phyloP scores from a whole-genome alignment of 768 basidiomycete species.

The Coprinopsis cinerea region DNA sequence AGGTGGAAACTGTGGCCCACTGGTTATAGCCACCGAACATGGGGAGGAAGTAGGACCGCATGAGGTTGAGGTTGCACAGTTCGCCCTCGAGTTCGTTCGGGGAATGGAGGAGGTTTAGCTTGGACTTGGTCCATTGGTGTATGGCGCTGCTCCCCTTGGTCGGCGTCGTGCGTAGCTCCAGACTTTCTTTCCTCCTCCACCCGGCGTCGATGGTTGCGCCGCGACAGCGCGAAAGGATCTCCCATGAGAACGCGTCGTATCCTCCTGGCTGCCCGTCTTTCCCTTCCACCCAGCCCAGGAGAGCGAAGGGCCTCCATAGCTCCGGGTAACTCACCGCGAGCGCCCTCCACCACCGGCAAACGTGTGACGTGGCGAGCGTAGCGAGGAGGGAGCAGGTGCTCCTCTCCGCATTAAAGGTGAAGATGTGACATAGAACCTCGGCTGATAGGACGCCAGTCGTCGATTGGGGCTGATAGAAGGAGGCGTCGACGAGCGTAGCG shows the following conservation, averaged over 20 bases:
- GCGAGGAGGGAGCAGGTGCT: not conserved
- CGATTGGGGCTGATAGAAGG: not conserved
- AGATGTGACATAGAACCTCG: not conserved
- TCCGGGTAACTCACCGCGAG: not conserved
- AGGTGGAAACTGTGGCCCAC: not conserved
- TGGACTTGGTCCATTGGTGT: not conserved
- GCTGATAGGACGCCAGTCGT: not conserved
- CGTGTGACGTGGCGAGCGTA: not conserved
- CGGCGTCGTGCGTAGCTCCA: not conserved
- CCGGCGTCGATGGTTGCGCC: not conserved
- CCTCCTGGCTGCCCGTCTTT: too few species aligned
- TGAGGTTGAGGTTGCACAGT: not conserved
- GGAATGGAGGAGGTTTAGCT: not conserved
- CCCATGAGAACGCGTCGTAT: not conserved
- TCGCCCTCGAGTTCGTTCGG: not conserved
- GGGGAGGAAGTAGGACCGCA: not conserved
- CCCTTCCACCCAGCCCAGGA: not conserved
- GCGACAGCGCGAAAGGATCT: not conserved
- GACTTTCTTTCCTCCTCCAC: not conserved
- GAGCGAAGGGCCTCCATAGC: not conserved
- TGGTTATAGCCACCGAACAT: not conserved
- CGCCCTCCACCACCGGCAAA: not conserved
- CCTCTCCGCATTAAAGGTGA: not conserved
- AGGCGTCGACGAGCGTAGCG: too few species aligned
- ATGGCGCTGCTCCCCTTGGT: not conserved